Base-by-base conservation (phyloP, 257 asterid genomes). In the Ilex aquifolium region DNA sequence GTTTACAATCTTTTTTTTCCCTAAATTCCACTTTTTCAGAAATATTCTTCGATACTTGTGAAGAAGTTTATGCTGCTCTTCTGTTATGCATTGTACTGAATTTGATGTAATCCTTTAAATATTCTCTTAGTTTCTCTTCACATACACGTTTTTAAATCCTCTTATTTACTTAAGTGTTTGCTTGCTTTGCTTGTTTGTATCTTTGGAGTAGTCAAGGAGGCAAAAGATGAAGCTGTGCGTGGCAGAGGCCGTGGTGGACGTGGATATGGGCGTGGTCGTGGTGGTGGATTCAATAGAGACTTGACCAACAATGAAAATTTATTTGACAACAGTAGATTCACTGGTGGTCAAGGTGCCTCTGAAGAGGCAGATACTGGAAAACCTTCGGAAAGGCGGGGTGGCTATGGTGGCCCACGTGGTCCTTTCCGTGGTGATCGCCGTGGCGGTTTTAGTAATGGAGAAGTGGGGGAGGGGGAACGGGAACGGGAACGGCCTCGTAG, bases 401-500 rank as follows among this genome's bases (percentile, higher is more conserved):
- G 88, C 32, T 86, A 79, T 67, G 86, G 82, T 59, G 96, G 87
- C 11, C 71, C 85, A 59, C 93, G 93, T 55, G 80, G 81, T 32
- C 31, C 87, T 61, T 78, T 70, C 73, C 85, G 85, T 36, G 96
- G 90, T 64, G 88, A 83, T 62, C 83, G 85, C 54, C 75, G 83
- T 48, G 95, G 79, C 66, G 96, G 81, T 58, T 88, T 74, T 69
- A 76, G 78, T 76, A 84, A 86, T 66, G 98, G 95, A 32, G 96
- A 86, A 60, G 61, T 12, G n/a, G 79, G 78, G 17, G 95, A 86
- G 48, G 91, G 84, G 3, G 92, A 87, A 21, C 27, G 27, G 3
- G 92, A 87, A 21, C 27, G 27, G 27, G 27, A 21, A 30, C 85
- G 86, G 57, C 90, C 92, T 56, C 92, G 90, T 59, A 88, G 86